Base-by-base conservation (phyloP, 768 basidiomycete genomes). In the Mycena galopus region DNA sequence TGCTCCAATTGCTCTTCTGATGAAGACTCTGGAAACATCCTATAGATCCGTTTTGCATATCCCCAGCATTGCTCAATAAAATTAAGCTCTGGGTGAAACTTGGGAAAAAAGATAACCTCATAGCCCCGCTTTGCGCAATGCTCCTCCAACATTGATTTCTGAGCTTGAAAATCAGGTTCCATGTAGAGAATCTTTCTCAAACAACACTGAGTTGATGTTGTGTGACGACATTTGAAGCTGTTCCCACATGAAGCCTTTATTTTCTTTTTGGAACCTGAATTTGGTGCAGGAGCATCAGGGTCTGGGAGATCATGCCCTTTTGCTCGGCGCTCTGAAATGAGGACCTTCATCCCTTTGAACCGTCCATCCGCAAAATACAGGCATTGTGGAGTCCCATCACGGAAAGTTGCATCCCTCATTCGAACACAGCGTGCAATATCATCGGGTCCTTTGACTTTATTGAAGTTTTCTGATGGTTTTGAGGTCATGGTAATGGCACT, bases 91-190 rank as follows among this genome's bases (percentile, higher is more conserved):
- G 75, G 76, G 60, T 79, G 78, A 59, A 71, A 80, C 51, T 81
- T 84, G 3, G 81, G 81, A 0, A 82, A 71, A 77, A 82, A 76
- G 57, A 82, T 50, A 23, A 50, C 47, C 47, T 50, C 47, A 23
- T 23, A 50, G 21, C 47, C 47, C n/a, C 23, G 9, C 23, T 55
- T 57, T 16, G 76, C 63, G 65, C 75, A 81, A 8, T 73, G 44
- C 2, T 30, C 65, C 70, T 88, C 79, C 0, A 88, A 75, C n/a
- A 78, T 51, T 2, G 83, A 82, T 61, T 80, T 68, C 1, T 80
- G 77, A 61, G 80, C 65, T n/a, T 70, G 75, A 74, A 88, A 88
- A 71, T 88, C 85, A 5, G 83, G 82, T 60, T 88, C 73, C 56
- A 81, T 83, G 77, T 77, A 86, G 0, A 87, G 82, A 5, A 85